phyloP scores from a whole-genome alignment of 257 asterid genomes.

The Linaria vulgaris region DNA sequence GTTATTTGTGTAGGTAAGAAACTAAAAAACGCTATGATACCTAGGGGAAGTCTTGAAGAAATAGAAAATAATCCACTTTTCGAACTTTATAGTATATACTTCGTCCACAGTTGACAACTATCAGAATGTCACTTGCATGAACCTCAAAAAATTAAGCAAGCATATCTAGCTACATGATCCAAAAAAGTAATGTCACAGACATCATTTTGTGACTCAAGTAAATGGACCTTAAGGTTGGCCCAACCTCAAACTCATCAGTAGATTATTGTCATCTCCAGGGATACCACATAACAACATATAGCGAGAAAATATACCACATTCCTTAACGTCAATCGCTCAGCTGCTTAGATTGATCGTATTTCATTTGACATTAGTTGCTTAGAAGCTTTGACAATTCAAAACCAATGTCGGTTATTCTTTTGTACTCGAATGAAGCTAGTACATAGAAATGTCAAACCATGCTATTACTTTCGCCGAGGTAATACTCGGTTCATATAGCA shows the following conservation, averaged over 20 bases:
- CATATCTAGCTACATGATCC: too few relatives aligned
- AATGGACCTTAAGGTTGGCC: constrained; percentile 6
- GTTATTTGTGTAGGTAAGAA: too few relatives aligned
- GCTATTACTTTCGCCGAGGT: constrained; percentile 12
- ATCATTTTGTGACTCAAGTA: not conserved
- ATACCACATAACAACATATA: constrained; percentile 7
- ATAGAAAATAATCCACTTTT: too few relatives aligned
- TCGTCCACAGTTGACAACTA: too few relatives aligned
- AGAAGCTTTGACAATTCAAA: constrained; percentile 5
- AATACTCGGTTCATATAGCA: not conserved
- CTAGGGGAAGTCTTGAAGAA: too few relatives aligned
- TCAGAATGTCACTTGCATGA: too few relatives aligned
- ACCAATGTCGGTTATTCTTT: not conserved
- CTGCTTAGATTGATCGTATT: constrained; percentile 5
- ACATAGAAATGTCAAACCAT: not conserved
- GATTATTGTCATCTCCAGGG: constrained; percentile 6
- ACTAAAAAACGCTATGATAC: too few relatives aligned
- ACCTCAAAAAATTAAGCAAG: too few relatives aligned
- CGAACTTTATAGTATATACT: too few relatives aligned
- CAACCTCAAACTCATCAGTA: not conserved
- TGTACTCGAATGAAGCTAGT: not conserved
- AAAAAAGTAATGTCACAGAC: not conserved
- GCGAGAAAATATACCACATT: not conserved
- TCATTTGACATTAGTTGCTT: not conserved
- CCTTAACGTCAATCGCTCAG: constrained; percentile 11